A percentile compares a stretch with the other conserved stretches of the same genome.
These are phyloP conservation scores for Choiromyces venosus DNA, from an alignment of 495 filamentous ascomycete genomes.

Conservation along the genomic window DNA sequence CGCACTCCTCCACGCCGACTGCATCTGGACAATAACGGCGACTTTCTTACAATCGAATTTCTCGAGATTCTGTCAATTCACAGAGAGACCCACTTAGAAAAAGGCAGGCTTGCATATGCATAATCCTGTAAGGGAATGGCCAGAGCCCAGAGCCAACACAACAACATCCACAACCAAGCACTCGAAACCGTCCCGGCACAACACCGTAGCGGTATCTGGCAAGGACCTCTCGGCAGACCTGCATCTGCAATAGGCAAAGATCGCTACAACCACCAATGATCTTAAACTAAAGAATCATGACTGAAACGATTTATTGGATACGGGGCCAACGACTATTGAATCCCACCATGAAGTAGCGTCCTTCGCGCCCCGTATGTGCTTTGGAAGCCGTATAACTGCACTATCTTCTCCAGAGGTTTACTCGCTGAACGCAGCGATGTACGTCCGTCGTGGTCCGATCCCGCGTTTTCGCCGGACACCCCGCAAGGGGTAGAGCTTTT, in stretches of 20 bases:
- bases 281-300: not conserved
- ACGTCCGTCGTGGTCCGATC: not conserved
- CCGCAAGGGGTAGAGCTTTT: not conserved
- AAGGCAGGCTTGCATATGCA: not conserved
- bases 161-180: conserved; percentile 1
- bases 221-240: not conserved
- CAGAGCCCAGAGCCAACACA: not conserved
- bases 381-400: not conserved
- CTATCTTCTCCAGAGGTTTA: not conserved
- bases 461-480: not conserved
- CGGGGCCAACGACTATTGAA: not conserved
- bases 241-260: not conserved
- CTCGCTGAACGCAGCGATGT: not conserved
- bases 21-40: not conserved
- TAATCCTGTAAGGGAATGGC: not conserved
- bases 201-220: not conserved
- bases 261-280: not conserved
- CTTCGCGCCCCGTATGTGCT: not conserved
- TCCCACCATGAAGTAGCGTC: not conserved
- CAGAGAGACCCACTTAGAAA: not conserved
- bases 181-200: no score
- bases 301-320: not conserved
- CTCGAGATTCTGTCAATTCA: not conserved
- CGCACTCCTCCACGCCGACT: not conserved
- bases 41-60: not conserved